phyloP scores from a whole-genome alignment of 345 rosid genomes.

The Eucalyptus tenuipes region DNA sequence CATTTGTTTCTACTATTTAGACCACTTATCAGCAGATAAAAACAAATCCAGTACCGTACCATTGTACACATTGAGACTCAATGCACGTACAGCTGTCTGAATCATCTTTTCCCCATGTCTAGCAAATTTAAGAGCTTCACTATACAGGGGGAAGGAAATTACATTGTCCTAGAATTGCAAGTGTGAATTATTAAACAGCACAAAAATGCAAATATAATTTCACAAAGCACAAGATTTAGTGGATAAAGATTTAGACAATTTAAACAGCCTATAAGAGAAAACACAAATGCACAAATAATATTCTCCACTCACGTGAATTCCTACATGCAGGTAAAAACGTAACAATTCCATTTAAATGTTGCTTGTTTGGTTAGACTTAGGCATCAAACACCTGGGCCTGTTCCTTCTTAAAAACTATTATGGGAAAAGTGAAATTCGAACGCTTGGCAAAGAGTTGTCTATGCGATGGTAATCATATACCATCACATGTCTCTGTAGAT shows the following conservation, averaged over 20 bases:
- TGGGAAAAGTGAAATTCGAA: not conserved
- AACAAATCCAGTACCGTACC: constrained; percentile 14
- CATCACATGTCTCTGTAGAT: not conserved
- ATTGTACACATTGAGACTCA: constrained; percentile 48
- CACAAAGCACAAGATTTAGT: not conserved
- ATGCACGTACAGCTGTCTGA: constrained; percentile 65
- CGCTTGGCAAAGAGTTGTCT: not conserved
- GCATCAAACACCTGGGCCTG: not conserved
- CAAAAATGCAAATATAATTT: not conserved
- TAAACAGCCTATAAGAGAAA: not conserved
- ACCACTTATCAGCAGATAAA: not conserved
- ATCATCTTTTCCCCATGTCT: constrained; percentile 67
- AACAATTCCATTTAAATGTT: not conserved
- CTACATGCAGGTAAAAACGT: not conserved
- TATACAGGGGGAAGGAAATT: constrained; percentile 47
- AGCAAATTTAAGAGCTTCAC: constrained; percentile 57
- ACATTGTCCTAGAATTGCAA: constrained; percentile 28
- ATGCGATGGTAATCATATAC: not conserved
- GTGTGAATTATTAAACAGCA: not conserved
- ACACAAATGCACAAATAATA: not conserved
- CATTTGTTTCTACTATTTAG: not conserved
- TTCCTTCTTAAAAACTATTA: not conserved
- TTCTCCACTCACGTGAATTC: not conserved
- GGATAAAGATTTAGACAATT: not conserved
- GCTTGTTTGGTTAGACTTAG: not conserved